A percentile compares a stretch with the other conserved stretches of the same genome.
Conservation (phyloP, 176 grass and related monocot genomes). For the Triticum urartu region DNA sequence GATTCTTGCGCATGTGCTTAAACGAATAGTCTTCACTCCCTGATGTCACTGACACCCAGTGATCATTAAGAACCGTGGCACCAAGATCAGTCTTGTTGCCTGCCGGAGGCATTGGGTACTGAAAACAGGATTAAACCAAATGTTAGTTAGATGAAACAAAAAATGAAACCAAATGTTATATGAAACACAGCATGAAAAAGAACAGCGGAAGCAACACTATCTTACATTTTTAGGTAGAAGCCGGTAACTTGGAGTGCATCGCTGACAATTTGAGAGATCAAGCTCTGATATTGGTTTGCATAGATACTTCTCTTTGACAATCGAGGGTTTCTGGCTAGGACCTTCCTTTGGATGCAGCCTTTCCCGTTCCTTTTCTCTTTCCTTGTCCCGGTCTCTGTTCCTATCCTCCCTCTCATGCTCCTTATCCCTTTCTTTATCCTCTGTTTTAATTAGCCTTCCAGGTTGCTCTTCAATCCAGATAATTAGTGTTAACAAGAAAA, state of each 20-base stretch:
- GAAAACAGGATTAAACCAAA: constrained; percentile 24
- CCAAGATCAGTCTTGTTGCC: constrained; percentile 83
- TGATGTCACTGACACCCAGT: constrained; percentile 98
- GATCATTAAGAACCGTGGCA: constrained; percentile 79
- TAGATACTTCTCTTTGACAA: constrained; percentile 84
- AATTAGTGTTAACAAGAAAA: constrained; percentile 35
- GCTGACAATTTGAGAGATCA: constrained; percentile 89
- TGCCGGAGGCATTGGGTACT: constrained; percentile 87
- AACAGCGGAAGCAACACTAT: not conserved
- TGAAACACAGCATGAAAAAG: not conserved
- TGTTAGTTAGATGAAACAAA: constrained; percentile 26
- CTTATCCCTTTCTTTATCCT: constrained; percentile 62
- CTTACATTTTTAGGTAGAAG: constrained; percentile 95
- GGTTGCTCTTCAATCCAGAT: constrained; percentile 47
- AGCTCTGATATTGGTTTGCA: constrained; percentile 97
- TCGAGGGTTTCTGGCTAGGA: constrained; percentile 59
- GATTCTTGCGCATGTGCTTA: constrained; percentile 99
- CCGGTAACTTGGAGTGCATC: constrained; percentile 90
- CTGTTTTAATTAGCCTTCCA: constrained; percentile 44
- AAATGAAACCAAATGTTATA: not conserved
- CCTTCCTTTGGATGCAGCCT: constrained; percentile 55
- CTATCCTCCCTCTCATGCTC: constrained; percentile 66
- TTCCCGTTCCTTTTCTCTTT: constrained; percentile 73
- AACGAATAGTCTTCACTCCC: constrained; percentile 99
- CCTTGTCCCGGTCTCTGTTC: constrained; percentile 64